Conservation (phyloP, 441 rosid genomes). For the Hura crepitans region DNA sequence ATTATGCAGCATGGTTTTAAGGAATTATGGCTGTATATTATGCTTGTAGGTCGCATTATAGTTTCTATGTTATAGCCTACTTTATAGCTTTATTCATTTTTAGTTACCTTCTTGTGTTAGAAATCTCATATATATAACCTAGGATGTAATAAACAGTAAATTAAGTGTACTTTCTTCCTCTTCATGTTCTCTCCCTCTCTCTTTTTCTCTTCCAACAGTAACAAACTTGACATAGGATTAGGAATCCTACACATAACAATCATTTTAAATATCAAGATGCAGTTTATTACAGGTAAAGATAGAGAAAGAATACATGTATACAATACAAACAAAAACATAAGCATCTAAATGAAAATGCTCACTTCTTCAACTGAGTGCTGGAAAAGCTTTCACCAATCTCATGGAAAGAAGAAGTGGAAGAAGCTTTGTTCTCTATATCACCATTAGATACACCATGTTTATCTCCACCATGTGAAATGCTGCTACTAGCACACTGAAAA, state of each 20-base stretch:
- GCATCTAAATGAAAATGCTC: conserved; percentile 22
- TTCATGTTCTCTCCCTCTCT: too few species aligned
- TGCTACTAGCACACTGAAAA: conserved; percentile 27
- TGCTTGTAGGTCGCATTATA: too few species aligned
- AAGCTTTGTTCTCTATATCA: conserved; percentile 31
- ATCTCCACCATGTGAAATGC: conserved; percentile 27
- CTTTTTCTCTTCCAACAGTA: background rate
- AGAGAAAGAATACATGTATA: background rate
- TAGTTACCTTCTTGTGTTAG: too few species aligned
- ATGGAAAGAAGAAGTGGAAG: conserved; percentile 27
- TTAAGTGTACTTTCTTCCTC: too few species aligned
- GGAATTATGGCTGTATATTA: too few species aligned
- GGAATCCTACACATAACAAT: background rate
- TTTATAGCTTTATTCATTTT: too few species aligned
- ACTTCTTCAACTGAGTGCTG: conserved; percentile 35
- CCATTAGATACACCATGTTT: conserved; percentile 17
- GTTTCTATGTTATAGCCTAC: too few species aligned
- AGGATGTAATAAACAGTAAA: too few species aligned
- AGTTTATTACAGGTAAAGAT: background rate
- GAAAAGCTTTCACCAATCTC: conserved; percentile 24
- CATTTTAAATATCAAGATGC: background rate
- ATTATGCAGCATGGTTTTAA: background rate
- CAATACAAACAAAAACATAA: background rate
- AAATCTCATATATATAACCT: too few species aligned
- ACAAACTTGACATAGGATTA: background rate